phyloP scores from a whole-genome alignment of 1,139 yeast genomes.

The Suhomyces bokatorum region DNA sequence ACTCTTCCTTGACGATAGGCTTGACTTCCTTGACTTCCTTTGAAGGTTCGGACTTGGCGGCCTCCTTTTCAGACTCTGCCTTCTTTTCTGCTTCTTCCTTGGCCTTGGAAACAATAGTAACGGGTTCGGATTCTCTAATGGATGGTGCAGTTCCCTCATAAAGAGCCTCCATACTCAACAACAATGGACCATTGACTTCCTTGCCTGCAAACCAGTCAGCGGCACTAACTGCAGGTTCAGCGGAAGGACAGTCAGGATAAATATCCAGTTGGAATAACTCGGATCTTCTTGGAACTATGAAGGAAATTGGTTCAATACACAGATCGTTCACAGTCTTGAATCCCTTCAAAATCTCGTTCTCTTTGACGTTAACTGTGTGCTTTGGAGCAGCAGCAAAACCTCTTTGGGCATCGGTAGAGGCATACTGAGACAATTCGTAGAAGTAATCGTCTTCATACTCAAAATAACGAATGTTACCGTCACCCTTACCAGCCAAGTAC shows the following conservation, averaged over 20 bases:
- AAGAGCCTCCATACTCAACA: conserved; percentile 71
- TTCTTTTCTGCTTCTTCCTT: conserved; percentile 27
- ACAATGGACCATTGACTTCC: conserved; percentile 76
- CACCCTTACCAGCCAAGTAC: conserved; percentile 96
- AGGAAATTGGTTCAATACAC: conserved; percentile 83
- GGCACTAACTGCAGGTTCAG: conserved; percentile 73
- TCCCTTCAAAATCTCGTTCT: conserved; percentile 78
- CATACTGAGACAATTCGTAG: conserved; percentile 79
- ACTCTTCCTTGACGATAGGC: conserved; percentile 12
- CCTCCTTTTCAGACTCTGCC: conserved; percentile 21
- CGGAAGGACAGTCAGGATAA: conserved; percentile 87
- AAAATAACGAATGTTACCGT: conserved; percentile 92
- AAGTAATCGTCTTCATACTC: conserved; percentile 84
- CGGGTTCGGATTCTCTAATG: conserved; percentile 38
- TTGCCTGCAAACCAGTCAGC: conserved; percentile 81
- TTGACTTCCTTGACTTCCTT: conserved; percentile 11
- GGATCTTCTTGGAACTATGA: conserved; percentile 88
- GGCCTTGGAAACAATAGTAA: conserved; percentile 26
- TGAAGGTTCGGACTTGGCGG: conserved; percentile 8
- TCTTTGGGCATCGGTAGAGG: conserved; percentile 90
- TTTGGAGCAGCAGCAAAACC: conserved; percentile 93
- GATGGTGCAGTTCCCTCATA: conserved; percentile 71
- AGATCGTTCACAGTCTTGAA: conserved; percentile 85
- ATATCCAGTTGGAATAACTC: conserved; percentile 92
- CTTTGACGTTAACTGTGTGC: conserved; percentile 70